These are phyloP conservation scores for Zanthoxylum bungeanum DNA, from an alignment of 345 rosid species.

Conservation along the genomic window DNA sequence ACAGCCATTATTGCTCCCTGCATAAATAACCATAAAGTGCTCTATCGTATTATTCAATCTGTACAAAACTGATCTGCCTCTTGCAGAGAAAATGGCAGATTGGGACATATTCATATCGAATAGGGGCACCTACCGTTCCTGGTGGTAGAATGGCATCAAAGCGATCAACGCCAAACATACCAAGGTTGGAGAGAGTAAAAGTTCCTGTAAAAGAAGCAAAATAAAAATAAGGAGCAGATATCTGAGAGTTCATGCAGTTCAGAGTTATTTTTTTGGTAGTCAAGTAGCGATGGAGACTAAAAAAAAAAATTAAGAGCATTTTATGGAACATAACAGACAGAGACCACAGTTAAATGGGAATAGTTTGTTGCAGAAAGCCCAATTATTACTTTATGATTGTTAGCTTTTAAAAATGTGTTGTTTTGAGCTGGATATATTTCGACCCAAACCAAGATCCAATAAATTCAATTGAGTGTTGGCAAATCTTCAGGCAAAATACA, in stretches of 20 bases:
- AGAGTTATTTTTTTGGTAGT: background rate
- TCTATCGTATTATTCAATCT: background rate
- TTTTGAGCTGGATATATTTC: background rate
- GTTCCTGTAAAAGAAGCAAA: slow-evolving; percentile 54
- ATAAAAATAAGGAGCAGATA: slow-evolving; percentile 4
- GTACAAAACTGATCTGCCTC: background rate
- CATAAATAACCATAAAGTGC: slow-evolving; percentile 11
- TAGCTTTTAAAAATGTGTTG: background rate
- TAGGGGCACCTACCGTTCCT: slow-evolving; percentile 70
- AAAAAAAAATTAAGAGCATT: background rate
- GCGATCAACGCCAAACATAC: slow-evolving; percentile 96
- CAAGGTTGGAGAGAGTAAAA: slow-evolving; percentile 94
- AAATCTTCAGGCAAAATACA: slow-evolving; percentile 2
- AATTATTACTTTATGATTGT: background rate
- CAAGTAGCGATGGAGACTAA: background rate
- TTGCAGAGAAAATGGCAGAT: slow-evolving; percentile 5
- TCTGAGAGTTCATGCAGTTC: background rate
- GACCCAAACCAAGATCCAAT: background rate
- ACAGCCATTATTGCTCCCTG: slow-evolving; percentile 99
- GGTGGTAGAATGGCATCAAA: slow-evolving; percentile 97
- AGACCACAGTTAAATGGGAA: background rate
- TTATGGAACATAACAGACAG: background rate
- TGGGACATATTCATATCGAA: background rate
- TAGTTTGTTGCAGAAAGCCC: background rate
- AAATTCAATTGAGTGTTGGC: background rate